phyloP scores from a whole-genome alignment of 345 rosid genomes.

The Limnanthes douglasii region DNA sequence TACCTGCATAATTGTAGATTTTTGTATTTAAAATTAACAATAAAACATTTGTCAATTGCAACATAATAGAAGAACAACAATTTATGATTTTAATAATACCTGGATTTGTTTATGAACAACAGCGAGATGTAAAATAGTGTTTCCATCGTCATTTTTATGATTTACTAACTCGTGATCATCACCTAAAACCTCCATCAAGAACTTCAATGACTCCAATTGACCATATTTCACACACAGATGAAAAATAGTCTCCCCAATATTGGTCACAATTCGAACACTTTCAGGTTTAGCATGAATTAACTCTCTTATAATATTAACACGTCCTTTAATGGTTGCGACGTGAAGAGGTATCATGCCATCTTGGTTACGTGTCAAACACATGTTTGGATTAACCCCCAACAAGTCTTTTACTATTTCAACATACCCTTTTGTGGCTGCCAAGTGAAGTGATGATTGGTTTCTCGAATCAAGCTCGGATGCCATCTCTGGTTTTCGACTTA shows the following conservation, averaged over 20 bases:
- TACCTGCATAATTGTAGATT: background rate
- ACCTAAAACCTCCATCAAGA: background rate
- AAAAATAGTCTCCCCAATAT: background rate
- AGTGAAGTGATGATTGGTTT: background rate
- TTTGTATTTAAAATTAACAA: no score
- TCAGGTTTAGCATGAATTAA: no score
- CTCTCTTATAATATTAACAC: background rate
- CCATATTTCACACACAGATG: background rate
- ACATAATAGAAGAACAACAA: no score
- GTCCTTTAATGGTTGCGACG: background rate
- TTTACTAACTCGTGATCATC: background rate
- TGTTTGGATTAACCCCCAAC: background rate
- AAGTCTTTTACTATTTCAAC: background rate
- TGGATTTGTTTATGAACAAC: background rate
- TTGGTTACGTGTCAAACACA: background rate
- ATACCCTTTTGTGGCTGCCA: background rate
- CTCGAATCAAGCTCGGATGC: background rate
- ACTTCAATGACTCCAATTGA: background rate
- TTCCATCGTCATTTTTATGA: background rate
- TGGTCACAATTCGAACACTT: background rate
- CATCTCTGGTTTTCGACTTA: background rate
- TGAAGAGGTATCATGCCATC: background rate
- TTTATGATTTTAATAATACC: no score
- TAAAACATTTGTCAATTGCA: no score
- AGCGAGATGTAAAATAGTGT: background rate